Base-by-base conservation (phyloP, 352 stramenopile species). In the Pythium rishiriense region DNA sequence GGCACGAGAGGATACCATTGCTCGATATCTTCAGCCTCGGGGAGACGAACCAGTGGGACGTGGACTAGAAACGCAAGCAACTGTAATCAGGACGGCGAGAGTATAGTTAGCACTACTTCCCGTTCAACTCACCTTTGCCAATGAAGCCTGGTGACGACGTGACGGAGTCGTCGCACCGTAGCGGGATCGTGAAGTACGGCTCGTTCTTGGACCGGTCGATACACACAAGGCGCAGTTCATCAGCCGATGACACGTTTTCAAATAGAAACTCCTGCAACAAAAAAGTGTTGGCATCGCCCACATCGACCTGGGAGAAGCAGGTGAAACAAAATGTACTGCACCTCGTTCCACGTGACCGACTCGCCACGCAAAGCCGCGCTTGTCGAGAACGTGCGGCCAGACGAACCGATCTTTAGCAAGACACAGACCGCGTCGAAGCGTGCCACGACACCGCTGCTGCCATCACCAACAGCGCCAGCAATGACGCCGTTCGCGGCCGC, bases 1-100 rank as follows among this genome's bases (percentile, higher is more conserved):
- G 79, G 53, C 2, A 85, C 72, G 24, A 96, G 70, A 9, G 83
- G 74, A 55, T 94, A 96, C 87, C 85, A 96, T 33, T 94, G 87
- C 66, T 94, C 85, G 31, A 96, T 76, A 47, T 89, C 84, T 59
- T 96, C 82, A n/a, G 74, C 75, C 67, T 91, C 77, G 14, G 81
- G 78, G 1, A 96, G 74, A 0, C 85, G 76, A 4, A 73, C 62
- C 10, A 95, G 70, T 12, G 85, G 85, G 19, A 95, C 76, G 19
- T 67, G 69, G 3, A 90, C 81, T 88, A 49, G 1, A 26, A 4
- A 45, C 28, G 17, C 14, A 58, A 24, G 8, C 41, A n/a, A n/a
- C n/a, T n/a, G n/a, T n/a, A n/a, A n/a, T n/a, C n/a, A n/a, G n/a
- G n/a, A n/a, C n/a, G n/a, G n/a, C n/a, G 14, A n/a, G 15, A 39